A percentile compares a stretch with the other conserved stretches of the same genome.
These are phyloP conservation scores for Xylona heveae DNA, from an alignment of 495 filamentous ascomycete species.

Conservation along the genomic window DNA sequence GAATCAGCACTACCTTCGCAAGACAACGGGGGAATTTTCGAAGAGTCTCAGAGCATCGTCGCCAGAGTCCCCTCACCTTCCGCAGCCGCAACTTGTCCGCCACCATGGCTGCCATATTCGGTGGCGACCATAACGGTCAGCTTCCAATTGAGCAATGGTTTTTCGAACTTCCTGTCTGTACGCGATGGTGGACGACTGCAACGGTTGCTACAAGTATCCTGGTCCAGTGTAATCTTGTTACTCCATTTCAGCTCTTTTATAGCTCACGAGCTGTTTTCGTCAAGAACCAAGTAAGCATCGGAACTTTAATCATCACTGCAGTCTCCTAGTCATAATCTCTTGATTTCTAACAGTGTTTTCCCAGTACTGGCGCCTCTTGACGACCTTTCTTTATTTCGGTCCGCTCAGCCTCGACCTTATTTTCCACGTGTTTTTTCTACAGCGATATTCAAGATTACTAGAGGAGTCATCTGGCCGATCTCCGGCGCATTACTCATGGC, in stretches of 20 bases:
- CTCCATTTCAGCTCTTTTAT: slow-evolving; percentile 89
- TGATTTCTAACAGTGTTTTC: slow-evolving; percentile 3
- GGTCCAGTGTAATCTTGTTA: slow-evolving; percentile 80
- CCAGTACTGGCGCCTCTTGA: slow-evolving; percentile 87
- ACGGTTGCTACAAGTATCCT: slow-evolving; percentile 74
- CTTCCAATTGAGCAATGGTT: slow-evolving; percentile 93
- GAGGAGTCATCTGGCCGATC: slow-evolving; percentile 84
- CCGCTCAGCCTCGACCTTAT: slow-evolving; percentile 83
- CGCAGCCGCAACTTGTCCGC: too few relatives aligned
- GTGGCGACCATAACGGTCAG: slow-evolving; percentile 31
- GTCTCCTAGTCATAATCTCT: not conserved
- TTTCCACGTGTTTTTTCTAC: slow-evolving; percentile 97
- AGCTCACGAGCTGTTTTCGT: slow-evolving; percentile 80
- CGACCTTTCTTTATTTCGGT: slow-evolving; percentile 94
- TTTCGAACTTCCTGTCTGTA: slow-evolving; percentile 92
- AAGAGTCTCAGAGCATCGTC: too few relatives aligned
- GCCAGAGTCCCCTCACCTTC: too few relatives aligned
- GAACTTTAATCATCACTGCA: not conserved
- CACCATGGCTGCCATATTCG: slow-evolving; percentile 52
- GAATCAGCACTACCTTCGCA: too few relatives aligned
- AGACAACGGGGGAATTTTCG: too few relatives aligned
- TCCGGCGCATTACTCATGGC: slow-evolving; percentile 84
- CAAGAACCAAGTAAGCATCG: slow-evolving; percentile 51
- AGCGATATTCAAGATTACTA: slow-evolving; percentile 85
- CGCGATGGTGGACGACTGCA: slow-evolving; percentile 87